These are phyloP conservation scores for Apiotrichum gamsii DNA, from an alignment of 1,284 basidiomycete species.

Conservation along the genomic window DNA sequence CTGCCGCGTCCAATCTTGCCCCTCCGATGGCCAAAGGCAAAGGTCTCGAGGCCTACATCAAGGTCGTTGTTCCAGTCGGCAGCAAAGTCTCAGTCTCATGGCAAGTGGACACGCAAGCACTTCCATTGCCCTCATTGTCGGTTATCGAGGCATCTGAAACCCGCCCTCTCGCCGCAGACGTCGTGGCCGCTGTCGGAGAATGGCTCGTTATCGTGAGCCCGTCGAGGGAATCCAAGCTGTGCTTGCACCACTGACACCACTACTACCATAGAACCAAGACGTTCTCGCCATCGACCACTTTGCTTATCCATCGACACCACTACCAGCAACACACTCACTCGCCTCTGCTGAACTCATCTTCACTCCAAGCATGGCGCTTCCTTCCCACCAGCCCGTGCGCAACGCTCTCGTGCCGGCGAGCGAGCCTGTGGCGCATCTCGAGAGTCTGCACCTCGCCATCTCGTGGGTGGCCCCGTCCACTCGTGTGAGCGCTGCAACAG, in stretches of 20 bases:
- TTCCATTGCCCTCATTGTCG: neutral
- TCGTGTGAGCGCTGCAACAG: neutral
- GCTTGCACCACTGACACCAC: neutral
- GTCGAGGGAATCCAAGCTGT: neutral
- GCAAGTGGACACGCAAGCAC: neutral
- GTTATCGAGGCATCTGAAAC: neutral
- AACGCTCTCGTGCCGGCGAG: neutral
- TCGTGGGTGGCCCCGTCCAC: neutral
- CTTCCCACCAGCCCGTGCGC: neutral
- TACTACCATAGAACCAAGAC: constrained; percentile 4
- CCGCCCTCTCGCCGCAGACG: neutral
- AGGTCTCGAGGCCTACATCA: constrained; percentile 18
- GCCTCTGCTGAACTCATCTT: neutral
- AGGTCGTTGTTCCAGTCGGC: constrained; percentile 19
- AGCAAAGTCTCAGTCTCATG: constrained; percentile 15
- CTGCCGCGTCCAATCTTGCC: constrained; percentile 12
- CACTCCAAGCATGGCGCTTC: neutral
- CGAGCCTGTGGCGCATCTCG: constrained; percentile 3
- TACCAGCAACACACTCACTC: neutral
- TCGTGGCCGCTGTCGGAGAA: neutral
- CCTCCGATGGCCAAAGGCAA: constrained; percentile 7
- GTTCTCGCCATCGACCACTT: constrained; percentile 1
- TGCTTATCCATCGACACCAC: too few species aligned
- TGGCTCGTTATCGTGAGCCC: neutral
- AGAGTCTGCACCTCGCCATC: neutral